phyloP scores from a whole-genome alignment of 352 stramenopile genomes.

The Globisporangium uncinulatum region DNA sequence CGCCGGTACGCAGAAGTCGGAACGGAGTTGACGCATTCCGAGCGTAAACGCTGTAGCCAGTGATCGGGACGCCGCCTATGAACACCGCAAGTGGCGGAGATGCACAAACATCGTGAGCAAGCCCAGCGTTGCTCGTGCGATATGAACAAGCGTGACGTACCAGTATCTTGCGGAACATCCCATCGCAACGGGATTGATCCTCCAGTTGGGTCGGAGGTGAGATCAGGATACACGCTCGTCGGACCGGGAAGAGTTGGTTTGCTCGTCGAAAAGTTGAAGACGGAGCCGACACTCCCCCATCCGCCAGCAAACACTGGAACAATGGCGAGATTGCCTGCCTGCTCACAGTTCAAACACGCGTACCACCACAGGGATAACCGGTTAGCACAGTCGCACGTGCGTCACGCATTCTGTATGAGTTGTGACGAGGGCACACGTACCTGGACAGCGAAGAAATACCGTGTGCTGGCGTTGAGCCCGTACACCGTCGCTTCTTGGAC shows the following conservation, averaged over 20 bases:
- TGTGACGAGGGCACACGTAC: slow-evolving; percentile 15
- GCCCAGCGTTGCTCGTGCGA: too few relatives aligned
- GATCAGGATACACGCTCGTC: slow-evolving; percentile 13
- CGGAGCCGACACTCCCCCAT: slow-evolving; percentile 35
- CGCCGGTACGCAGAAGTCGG: slow-evolving; percentile 15
- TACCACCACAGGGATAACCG: not conserved
- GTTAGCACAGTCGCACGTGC: not conserved
- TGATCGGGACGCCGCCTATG: slow-evolving; percentile 28
- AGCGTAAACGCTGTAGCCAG: slow-evolving; percentile 31
- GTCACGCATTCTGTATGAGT: not conserved
- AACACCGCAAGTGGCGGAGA: not conserved
- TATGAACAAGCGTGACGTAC: slow-evolving; percentile 7
- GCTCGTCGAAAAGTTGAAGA: slow-evolving; percentile 27
- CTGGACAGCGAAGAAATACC: slow-evolving; percentile 47
- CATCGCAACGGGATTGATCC: slow-evolving; percentile 49
- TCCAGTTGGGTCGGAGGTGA: slow-evolving; percentile 26
- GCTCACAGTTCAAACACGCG: not conserved
- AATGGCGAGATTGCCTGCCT: slow-evolving; percentile 41
- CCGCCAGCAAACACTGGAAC: slow-evolving; percentile 25
- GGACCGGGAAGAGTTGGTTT: slow-evolving; percentile 28
- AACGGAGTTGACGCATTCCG: slow-evolving; percentile 22
- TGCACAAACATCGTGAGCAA: not conserved
- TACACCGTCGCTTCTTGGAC: slow-evolving; percentile 16
- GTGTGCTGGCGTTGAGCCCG: slow-evolving; percentile 22
- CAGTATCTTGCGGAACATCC: slow-evolving; percentile 41